Percentiles rank a stretch among this genome's conserved stretches.
These are phyloP conservation scores for Epichloe scottii DNA, from an alignment of 2,329 filamentous ascomycete genomes.

Conservation along the genomic window DNA sequence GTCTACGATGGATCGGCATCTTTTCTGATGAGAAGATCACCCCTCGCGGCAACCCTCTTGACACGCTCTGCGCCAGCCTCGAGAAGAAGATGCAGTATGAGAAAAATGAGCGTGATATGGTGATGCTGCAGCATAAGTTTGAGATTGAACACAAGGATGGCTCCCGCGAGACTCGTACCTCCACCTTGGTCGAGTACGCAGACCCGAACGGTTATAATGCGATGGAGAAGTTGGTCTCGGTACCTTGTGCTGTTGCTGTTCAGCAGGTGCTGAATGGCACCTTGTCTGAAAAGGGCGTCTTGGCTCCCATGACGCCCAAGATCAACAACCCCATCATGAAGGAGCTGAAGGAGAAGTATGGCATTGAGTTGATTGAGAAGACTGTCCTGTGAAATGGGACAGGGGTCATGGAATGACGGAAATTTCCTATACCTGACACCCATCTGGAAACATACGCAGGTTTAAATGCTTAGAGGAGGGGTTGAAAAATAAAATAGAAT, in stretches of 20 bases:
- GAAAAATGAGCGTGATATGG: conserved; percentile 71
- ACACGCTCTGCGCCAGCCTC: conserved; percentile 80
- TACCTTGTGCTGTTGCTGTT: conserved; percentile 53
- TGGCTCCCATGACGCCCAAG: conserved; percentile 64
- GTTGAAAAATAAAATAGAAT: no score
- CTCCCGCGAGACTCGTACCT: conserved; percentile 61
- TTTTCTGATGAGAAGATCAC: conserved; percentile 45
- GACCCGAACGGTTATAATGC: conserved; percentile 57
- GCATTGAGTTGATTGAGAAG: conserved; percentile 63
- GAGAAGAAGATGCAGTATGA: conserved; percentile 88
- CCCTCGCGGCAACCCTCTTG: conserved; percentile 67
- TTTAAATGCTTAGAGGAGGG: no score
- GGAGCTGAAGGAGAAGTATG: conserved; percentile 67
- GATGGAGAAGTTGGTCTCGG: conserved; percentile 74
- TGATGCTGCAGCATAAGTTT: conserved; percentile 72
- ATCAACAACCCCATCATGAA: conserved; percentile 64
- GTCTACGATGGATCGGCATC: conserved; percentile 58
- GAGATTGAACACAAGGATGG: conserved; percentile 69
- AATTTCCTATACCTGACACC: no score
- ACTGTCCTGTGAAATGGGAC: conserved; percentile 25
- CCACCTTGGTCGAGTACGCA: conserved; percentile 74
- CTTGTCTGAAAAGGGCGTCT: conserved; percentile 57
- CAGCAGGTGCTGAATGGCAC: conserved; percentile 67
- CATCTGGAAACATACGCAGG: no score
- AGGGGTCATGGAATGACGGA: no score